Evolutionary conservation across 1,284 basidiomycete species (phyloP).

Genomic region (Ceratobasidium sp.): DNA sequence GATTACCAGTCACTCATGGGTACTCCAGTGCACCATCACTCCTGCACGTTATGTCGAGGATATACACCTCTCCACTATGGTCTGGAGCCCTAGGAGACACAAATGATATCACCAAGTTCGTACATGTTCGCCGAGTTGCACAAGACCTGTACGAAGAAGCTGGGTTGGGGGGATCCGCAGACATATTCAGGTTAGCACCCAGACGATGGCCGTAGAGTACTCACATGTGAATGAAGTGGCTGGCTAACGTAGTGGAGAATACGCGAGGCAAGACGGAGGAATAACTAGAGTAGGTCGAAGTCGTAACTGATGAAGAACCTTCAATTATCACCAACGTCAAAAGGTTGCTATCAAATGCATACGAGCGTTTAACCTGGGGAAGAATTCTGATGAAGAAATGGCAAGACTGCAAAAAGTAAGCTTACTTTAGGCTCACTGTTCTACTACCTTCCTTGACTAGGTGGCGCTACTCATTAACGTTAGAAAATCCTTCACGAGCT

Average conservation of each 20-base stretch:
- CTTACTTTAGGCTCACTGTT: not conserved
- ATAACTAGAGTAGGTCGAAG: not conserved
- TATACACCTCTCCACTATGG: not conserved
- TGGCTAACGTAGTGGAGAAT: too few species aligned
- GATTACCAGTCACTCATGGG: too few species aligned
- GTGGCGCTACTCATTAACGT: not conserved
- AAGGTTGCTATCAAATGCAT: conserved; percentile 28
- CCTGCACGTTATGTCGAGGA: not conserved
- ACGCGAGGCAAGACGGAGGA: not conserved
- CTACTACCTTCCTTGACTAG: not conserved
- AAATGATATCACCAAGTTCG: conserved; percentile 18
- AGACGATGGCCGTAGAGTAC: not conserved
- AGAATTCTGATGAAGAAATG: not conserved
- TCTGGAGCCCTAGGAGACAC: not conserved
- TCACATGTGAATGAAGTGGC: too few species aligned
- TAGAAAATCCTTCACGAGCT: conserved; percentile 30
- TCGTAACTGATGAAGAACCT: not conserved
- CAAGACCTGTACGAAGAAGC: conserved; percentile 13
- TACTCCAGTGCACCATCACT: too few species aligned
- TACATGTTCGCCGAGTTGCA: not conserved
- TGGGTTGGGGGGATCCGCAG: conserved; percentile 32
- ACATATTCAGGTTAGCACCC: conserved; percentile 27
- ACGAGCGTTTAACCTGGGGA: not conserved
- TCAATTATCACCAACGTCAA: not conserved
- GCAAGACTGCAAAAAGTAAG: conserved; percentile 13